phyloP scores from a whole-genome alignment of 495 filamentous ascomycete genomes.

The Rhypophila decipiens region DNA sequence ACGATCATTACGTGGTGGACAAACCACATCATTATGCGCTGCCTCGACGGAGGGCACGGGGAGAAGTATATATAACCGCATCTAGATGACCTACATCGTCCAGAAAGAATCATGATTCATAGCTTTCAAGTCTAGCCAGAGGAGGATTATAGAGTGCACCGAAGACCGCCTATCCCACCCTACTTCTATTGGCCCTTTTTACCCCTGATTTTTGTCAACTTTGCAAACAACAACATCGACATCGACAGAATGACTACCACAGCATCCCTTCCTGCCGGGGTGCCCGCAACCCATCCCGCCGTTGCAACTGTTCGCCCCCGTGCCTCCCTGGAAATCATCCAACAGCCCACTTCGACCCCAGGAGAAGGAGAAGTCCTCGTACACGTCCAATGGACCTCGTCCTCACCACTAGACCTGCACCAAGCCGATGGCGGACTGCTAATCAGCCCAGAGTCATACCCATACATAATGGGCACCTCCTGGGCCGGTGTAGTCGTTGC shows the following conservation, averaged over 20 bases:
- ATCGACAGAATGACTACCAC: slow-evolving; percentile 3
- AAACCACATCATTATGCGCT: no score
- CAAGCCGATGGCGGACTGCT: slow-evolving; percentile 46
- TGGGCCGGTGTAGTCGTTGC: slow-evolving; percentile 40
- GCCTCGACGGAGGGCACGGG: no score
- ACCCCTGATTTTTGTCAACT: no score
- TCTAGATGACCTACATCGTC: no score
- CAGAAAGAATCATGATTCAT: no score
- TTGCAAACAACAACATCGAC: no score
- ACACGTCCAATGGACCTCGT: slow-evolving; percentile 43
- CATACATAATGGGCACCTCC: slow-evolving; percentile 33
- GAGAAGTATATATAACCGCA: no score
- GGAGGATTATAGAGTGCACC: no score
- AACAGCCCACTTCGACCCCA: slow-evolving; percentile 33
- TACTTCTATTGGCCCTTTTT: no score
- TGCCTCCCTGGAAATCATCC: slow-evolving; percentile 27
- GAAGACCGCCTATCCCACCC: no score
- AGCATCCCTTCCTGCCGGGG: slow-evolving; percentile 8
- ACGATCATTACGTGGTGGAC: no score
- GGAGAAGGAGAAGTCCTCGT: slow-evolving; percentile 31
- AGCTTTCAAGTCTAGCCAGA: no score
- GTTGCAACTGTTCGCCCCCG: slow-evolving; percentile 31
- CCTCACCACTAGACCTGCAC: slow-evolving; percentile 50
- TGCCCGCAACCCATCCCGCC: slow-evolving; percentile 30
- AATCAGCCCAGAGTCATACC: slow-evolving; percentile 22